phyloP scores from a whole-genome alignment of 2,329 filamentous ascomycete species.

The Cryphonectria naterciae region DNA sequence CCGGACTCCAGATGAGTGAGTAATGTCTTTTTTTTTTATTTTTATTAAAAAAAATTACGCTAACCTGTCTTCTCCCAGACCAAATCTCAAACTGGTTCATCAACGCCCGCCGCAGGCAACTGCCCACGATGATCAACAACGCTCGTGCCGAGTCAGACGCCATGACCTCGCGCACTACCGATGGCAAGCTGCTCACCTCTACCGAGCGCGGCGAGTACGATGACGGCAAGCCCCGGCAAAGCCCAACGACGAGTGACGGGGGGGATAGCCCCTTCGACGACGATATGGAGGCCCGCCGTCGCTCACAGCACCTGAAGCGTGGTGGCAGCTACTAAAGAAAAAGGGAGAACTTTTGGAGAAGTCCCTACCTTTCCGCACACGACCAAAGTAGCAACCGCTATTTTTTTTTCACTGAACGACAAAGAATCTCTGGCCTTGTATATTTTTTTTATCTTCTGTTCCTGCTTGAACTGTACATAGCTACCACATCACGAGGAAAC shows the following conservation, averaged over 20 bases:
- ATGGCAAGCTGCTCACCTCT: conserved; percentile 44
- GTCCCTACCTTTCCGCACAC: not conserved
- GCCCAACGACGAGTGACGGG: conserved; percentile 50
- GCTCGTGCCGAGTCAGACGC: conserved; percentile 56
- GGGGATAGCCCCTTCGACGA: conserved; percentile 52
- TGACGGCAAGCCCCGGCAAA: conserved; percentile 39
- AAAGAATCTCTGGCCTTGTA: not conserved
- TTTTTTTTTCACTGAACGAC: not conserved
- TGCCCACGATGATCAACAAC: conserved; percentile 63
- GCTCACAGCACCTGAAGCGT: conserved; percentile 45
- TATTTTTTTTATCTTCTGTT: not conserved
- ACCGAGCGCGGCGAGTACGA: conserved; percentile 47
- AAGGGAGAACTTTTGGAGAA: not conserved
- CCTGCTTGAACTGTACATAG: conserved; percentile 24
- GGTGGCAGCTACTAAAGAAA: conserved; percentile 41
- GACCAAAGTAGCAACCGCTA: not conserved
- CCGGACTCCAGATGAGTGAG: conserved; percentile 78
- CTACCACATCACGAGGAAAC: not conserved
- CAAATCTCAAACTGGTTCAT: conserved; percentile 84
- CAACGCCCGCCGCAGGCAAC: conserved; percentile 70
- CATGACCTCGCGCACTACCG: conserved; percentile 42
- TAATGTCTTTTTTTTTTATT: conserved; percentile 33
- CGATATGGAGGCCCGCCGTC: conserved; percentile 42
- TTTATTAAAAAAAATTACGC: not conserved
- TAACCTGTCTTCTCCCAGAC: conserved; percentile 46